A percentile compares a stretch with the other conserved stretches of the same genome.
Evolutionary conservation across 139 green algal genomes (phyloP).

Genomic region (Ettlia oleoabundans): DNA sequence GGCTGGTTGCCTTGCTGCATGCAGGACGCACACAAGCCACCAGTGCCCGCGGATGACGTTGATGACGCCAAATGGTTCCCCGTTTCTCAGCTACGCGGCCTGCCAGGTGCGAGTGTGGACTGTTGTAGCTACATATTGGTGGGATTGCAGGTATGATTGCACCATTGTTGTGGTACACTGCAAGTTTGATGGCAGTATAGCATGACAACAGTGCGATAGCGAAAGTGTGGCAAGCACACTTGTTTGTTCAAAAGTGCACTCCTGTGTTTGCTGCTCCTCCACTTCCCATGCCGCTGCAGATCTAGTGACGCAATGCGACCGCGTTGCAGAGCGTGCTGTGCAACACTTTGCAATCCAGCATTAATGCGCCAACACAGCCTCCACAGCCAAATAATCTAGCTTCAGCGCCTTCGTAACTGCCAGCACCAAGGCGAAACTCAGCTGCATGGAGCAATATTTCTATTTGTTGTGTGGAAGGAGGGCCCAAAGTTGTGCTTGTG

Average conservation of each 20-base stretch:
- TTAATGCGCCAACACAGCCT: background rate
- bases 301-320: conserved; percentile 27
- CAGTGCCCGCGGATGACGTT: conserved; percentile 15
- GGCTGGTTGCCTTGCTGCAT: background rate
- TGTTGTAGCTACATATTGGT: no score
- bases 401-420: no score
- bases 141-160: no score
- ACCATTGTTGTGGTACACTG: no score
- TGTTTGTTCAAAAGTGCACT: no score
- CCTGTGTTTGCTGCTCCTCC: background rate
- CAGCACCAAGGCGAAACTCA: no score
- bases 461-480: no score
- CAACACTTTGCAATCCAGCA: conserved; percentile 1
- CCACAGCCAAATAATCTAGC: no score
- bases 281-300: background rate
- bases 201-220: no score
- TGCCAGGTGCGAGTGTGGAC: background rate
- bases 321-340: conserved; percentile 27
- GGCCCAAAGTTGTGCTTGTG: no score
- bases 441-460: no score
- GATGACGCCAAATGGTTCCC: conserved; percentile 22
- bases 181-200: no score
- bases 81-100: conserved; percentile 8
- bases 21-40: conserved; percentile 11
- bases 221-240: background rate